phyloP scores from a whole-genome alignment of 2,329 filamentous ascomycete species.

The Atkinsonella texensis region DNA sequence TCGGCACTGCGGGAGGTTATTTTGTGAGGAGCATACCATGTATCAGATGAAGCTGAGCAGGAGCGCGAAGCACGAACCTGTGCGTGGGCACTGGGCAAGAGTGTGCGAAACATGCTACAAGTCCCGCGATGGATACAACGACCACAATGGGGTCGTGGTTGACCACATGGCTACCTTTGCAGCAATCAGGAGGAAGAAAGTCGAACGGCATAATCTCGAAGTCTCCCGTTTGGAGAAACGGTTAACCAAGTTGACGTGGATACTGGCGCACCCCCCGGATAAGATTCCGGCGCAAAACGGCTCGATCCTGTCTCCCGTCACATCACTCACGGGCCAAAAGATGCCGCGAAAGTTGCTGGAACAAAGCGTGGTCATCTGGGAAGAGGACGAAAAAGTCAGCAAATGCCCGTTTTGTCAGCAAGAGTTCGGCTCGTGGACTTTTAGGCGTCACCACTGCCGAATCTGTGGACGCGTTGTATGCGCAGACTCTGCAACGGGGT shows the following conservation, averaged over 20 bases:
- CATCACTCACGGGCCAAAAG: conserved; percentile 53
- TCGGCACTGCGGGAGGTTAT: conserved; percentile 80
- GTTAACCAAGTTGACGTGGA: conserved; percentile 75
- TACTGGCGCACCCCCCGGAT: conserved; percentile 64
- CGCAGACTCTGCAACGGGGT: conserved; percentile 71
- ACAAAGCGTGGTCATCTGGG: conserved; percentile 88
- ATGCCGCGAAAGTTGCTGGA: conserved; percentile 72
- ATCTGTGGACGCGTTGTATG: conserved; percentile 91
- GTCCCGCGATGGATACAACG: conserved; percentile 88
- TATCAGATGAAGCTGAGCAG: conserved; percentile 97
- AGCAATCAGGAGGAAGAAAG: conserved; percentile 57
- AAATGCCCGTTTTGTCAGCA: conserved; percentile 93
- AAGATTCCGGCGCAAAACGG: conserved; percentile 40
- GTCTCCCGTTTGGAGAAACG: conserved; percentile 84
- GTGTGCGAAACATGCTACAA: conserved; percentile 99
- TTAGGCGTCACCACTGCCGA: conserved; percentile 86
- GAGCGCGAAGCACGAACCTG: conserved; percentile 78
- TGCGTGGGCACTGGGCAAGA: conserved; percentile 82
- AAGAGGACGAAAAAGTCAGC: conserved; percentile 71
- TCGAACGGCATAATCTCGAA: conserved; percentile 80
- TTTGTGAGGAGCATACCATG: conserved; percentile 98
- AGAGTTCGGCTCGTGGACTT: conserved; percentile 86
- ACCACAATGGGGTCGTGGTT: conserved; percentile 59
- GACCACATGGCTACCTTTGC: conserved; percentile 65
- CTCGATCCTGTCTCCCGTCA: conserved; percentile 48